Evolutionary conservation across 2,329 filamentous ascomycete genomes (phyloP).

Genomic region (Claviceps sp.): DNA sequence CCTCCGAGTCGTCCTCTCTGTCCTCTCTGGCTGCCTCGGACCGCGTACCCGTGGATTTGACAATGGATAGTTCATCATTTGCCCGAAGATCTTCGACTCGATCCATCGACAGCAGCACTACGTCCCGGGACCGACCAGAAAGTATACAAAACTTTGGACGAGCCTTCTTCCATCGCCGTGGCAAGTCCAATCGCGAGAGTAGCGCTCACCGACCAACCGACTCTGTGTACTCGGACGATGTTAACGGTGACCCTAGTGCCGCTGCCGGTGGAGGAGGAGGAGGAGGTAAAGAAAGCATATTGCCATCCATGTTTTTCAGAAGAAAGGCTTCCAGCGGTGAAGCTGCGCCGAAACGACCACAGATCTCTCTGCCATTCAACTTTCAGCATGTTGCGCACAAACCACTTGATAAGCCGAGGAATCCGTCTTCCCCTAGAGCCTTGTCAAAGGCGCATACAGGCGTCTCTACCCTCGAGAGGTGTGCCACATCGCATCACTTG

Average conservation of each 20-base stretch:
- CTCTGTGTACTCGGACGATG: constrained; percentile 35
- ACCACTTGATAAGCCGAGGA: constrained; percentile 32
- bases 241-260: constrained; percentile 20
- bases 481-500: neutral
- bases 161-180: constrained; percentile 43
- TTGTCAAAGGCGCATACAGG: neutral
- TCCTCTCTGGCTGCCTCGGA: constrained; percentile 29
- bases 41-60: constrained; percentile 35
- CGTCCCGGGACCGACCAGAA: constrained; percentile 41
- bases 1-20: constrained; percentile 43
- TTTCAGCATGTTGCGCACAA: constrained; percentile 53
- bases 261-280: constrained; percentile 7
- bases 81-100: constrained; percentile 43
- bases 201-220: constrained; percentile 34
- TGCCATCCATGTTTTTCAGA: constrained; percentile 38
- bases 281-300: constrained; percentile 28
- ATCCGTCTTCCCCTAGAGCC: constrained; percentile 12
- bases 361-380: constrained; percentile 52
- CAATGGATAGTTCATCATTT: constrained; percentile 33
- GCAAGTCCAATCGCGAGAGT: constrained; percentile 36
- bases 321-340: constrained; percentile 29
- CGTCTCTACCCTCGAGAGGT: neutral
- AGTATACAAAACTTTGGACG: constrained; percentile 47
- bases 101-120: constrained; percentile 39
- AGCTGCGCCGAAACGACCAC: constrained; percentile 25